Evolutionary conservation across 2,329 filamentous ascomycete species (phyloP).

Genomic region (Amauroascus niger): DNA sequence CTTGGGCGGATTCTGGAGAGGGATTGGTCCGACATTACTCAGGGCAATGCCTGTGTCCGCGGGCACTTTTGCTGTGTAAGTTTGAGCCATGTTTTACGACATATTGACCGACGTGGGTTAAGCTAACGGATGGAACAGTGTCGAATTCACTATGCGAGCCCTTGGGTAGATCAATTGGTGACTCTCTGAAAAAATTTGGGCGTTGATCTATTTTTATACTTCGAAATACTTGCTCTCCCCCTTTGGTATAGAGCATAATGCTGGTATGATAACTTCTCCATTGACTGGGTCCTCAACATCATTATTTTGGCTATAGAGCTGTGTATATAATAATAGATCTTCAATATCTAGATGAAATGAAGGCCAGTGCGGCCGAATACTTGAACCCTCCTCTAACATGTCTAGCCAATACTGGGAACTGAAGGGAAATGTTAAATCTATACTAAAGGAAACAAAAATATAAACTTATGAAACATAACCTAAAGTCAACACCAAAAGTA

Average conservation of each 20-base stretch:
- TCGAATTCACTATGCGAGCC: slow-evolving; percentile 41
- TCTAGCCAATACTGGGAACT: not conserved
- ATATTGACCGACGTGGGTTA: not conserved
- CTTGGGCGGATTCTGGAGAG: slow-evolving; percentile 82
- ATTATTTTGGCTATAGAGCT: not conserved
- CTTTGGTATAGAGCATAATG: not conserved
- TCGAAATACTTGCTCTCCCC: not conserved
- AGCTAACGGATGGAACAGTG: slow-evolving; percentile 25
- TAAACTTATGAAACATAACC: not conserved
- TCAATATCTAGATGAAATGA: slow-evolving; percentile 5
- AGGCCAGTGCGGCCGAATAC: not conserved
- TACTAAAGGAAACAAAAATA: not conserved
- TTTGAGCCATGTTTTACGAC: slow-evolving; percentile 14
- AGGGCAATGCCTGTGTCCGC: slow-evolving; percentile 96
- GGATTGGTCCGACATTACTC: slow-evolving; percentile 77
- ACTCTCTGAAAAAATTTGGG: not conserved
- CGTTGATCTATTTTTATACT: not conserved
- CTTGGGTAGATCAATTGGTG: slow-evolving; percentile 27
- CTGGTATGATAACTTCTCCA: not conserved
- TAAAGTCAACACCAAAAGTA: not conserved
- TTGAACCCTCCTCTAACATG: not conserved
- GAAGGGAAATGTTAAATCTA: not conserved
- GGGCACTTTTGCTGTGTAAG: slow-evolving; percentile 81
- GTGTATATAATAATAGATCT: slow-evolving; percentile 5
- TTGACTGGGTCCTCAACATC: not conserved